These are phyloP conservation scores for Metschnikowia kunwiensis DNA, from an alignment of 805 yeast species.

Conservation along the genomic window DNA sequence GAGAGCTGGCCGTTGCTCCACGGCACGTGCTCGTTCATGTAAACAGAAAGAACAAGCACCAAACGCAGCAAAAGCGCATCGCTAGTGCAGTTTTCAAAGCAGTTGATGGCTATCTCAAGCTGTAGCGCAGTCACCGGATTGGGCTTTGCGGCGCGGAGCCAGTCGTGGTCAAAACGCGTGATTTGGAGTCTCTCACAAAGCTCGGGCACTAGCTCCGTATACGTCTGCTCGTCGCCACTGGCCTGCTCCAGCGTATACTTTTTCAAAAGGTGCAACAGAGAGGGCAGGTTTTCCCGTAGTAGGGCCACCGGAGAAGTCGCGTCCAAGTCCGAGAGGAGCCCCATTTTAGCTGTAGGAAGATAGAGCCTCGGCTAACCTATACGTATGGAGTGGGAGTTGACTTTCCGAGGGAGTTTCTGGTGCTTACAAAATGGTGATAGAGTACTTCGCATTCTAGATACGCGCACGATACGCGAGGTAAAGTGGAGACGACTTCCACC, in stretches of 20 bases:
- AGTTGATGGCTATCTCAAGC: conserved; percentile 10
- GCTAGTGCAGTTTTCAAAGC: conserved; percentile 4
- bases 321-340: conserved; percentile 1
- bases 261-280: conserved; percentile 4
- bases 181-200: conserved; percentile 2
- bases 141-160: conserved; percentile 4
- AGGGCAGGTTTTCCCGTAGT: conserved; percentile 6
- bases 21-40: conserved; percentile 29
- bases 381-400: too few species aligned
- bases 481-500: too few species aligned
- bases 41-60: conserved; percentile 16
- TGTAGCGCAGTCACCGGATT: conserved; percentile 1
- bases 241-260: background rate
- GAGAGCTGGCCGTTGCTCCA: conserved; percentile 22
- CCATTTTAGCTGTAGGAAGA: background rate
- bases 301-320: conserved; percentile 4
- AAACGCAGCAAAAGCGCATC: conserved; percentile 7
- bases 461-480: too few species aligned
- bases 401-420: too few species aligned
- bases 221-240: background rate
- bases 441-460: too few species aligned
- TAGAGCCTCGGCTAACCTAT: too few species aligned
- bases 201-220: background rate
- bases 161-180: conserved; percentile 3
- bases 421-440: too few species aligned